Base-by-base conservation (phyloP, 768 basidiomycete species). In the Russula ochroleuca region DNA sequence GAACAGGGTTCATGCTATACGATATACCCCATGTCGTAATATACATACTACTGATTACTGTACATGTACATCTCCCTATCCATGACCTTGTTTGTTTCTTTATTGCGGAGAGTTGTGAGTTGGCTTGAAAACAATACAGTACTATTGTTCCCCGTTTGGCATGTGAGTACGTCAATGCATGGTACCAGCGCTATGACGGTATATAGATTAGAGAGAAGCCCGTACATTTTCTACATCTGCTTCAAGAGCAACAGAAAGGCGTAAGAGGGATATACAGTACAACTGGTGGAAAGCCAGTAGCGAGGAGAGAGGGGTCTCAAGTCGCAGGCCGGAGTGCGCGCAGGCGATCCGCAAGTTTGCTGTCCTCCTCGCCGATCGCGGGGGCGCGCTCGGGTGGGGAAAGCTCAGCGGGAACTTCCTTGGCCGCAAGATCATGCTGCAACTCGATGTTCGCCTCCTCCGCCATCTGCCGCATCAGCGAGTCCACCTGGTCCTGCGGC, bases 381-480 rank as follows among this genome's bases (percentile, higher is more conserved):
- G 63, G 17, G 3, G 21, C 70, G 49, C 61, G 79, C 67, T 86
- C 85, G 69, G 79, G 76, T 38, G 78, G 75, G 45, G 72, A 66
- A 2, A 88, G 72, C 62, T 87, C 85, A 13, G 45, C 45, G 0
- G 88, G 79, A 11, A 92, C 83, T 69, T 86, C 82, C 69, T 84
- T 85, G 52, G 81, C 75, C 21, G 87, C 84, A 35, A 98, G 80
- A 71, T 94, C 94, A 59, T 98, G 97, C 73, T 94, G 88, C 28
- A 97, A 76, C 73, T 99, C 94, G 63, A 99, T 90, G 68, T 98
- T 90, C 25, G 94, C 94, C 74, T 99, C 96, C 72, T 98, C 97
- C 5, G 97, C 97, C 23, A 92, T 94, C 76, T 95, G 93, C 61
- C 88, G 85, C 80, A 99, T 81, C 25, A 98, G 85, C 33, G 81